Percentiles rank a stretch among this genome's conserved stretches.
Conservation (phyloP, 768 basidiomycete species). For the Trametes elegans region DNA sequence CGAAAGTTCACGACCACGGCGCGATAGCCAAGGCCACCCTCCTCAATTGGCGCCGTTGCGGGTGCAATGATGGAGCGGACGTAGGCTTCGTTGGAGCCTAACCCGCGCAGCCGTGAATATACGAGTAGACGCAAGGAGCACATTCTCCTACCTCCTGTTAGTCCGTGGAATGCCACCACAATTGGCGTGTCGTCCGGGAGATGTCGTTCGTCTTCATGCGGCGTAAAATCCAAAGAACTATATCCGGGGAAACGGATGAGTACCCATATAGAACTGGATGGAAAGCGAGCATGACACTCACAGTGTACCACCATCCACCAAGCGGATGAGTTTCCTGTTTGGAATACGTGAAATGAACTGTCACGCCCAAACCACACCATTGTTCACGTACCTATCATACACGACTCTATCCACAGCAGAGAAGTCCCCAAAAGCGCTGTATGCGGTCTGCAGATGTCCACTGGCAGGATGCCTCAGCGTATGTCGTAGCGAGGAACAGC, state of each 20-base stretch:
- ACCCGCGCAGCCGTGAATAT: not conserved
- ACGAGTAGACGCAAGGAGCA: not conserved
- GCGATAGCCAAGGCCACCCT: constrained; percentile 86
- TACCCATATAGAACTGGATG: not conserved
- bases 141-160: constrained; percentile 43
- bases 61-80: constrained; percentile 77
- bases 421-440: constrained; percentile 58
- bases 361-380: not conserved
- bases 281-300: constrained; percentile 31
- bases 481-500: not conserved
- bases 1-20: constrained; percentile 90
- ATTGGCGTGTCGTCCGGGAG: constrained; percentile 43
- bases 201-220: constrained; percentile 27
- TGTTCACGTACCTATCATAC: constrained; percentile 48
- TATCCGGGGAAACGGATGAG: not conserved
- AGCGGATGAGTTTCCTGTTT: constrained; percentile 44
- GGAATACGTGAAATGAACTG: not conserved
- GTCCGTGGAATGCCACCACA: constrained; percentile 50
- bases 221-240: constrained; percentile 66
- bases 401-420: constrained; percentile 51
- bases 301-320: constrained; percentile 65
- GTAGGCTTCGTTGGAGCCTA: constrained; percentile 88
- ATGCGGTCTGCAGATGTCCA: constrained; percentile 63
- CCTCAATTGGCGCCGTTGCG: constrained; percentile 60
- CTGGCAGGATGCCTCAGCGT: constrained; percentile 33